Evolutionary conservation across 208 protist genomes (phyloP).

Genomic region (Leishmania tarentolae): DNA sequence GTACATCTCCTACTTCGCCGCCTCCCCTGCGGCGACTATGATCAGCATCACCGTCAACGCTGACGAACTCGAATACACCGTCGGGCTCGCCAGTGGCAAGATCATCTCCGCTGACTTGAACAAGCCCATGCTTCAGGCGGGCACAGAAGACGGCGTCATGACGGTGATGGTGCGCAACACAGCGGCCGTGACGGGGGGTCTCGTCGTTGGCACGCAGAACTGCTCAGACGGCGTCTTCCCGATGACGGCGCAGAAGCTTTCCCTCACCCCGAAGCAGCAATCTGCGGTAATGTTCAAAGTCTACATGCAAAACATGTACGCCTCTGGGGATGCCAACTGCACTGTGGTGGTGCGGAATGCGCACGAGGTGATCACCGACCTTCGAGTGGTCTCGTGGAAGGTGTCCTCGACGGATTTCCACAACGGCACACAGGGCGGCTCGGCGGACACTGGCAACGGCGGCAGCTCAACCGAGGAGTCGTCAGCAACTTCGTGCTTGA

Average conservation of each 20-base stretch:
- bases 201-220: slow-evolving; percentile 42
- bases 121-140: slow-evolving; percentile 30
- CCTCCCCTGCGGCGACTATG: slow-evolving; percentile 52
- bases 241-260: slow-evolving; percentile 53
- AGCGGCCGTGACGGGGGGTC: slow-evolving; percentile 55
- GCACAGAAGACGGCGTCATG: slow-evolving; percentile 59
- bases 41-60: slow-evolving; percentile 73
- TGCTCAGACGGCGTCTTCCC: slow-evolving; percentile 64
- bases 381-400: slow-evolving; percentile 33
- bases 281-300: slow-evolving; percentile 46
- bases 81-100: slow-evolving; percentile 58
- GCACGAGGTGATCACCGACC: slow-evolving; percentile 48
- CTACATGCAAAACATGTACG: slow-evolving; percentile 33
- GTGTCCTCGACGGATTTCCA: slow-evolving; percentile 28
- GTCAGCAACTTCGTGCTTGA: slow-evolving; percentile 19
- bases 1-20: slow-evolving; percentile 59
- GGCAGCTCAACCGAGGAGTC: slow-evolving; percentile 6
- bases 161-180: slow-evolving; percentile 64
- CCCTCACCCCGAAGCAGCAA: slow-evolving; percentile 35
- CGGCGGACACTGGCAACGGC: background rate
- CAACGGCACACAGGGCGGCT: slow-evolving; percentile 68
- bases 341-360: slow-evolving; percentile 52
- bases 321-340: slow-evolving; percentile 39
- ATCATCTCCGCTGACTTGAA: slow-evolving; percentile 57
- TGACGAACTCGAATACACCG: slow-evolving; percentile 76